Evolutionary conservation across 2,329 filamentous ascomycete genomes (phyloP), one percentile per base, ranked within the genome.

Genomic region (Cordyceps tenuipes): DNA sequence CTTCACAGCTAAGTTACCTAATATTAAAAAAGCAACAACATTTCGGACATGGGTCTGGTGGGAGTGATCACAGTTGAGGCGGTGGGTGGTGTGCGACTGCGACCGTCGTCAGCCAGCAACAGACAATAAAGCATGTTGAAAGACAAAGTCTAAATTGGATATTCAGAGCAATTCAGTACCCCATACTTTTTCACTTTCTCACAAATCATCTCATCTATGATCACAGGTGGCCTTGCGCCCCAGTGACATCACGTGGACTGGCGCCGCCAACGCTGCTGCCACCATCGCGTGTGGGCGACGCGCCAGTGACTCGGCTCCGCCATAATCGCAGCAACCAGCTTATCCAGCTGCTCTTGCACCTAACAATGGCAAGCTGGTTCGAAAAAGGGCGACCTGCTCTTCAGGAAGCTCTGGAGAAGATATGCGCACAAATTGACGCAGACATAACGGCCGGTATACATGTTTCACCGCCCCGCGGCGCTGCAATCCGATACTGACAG

Each of bases 331-430:
- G 29, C 57, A 62, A 48, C 34, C 43, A 23, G 23, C 21, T 29
- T 23, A 9, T 60, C 47, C 12, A n/a, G 21, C 57, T 47, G 36
- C 43, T 26, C 41, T 19, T 17, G 51, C 19, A 56, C 26, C 34
- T 15, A 26, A 59, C 61, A 46, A 77, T 78, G 75, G 67, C 73
- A 43, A 72, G 67, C 61, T 77, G 75, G 73, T 72, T 76, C 49
- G 64, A 66, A 44, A 68, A 66, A 41, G 75, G 76, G 29, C 73
- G 76, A 10, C 68, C 73, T 51, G 70, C 73, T 29, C 65, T 80
- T 15, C 67, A 76, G 19, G 69, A 74, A 62, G 76, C 75, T 36
- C 64, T 80, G 8, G 66, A 66, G n/a, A 64, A 68, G 36, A 72
- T 73, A 9, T 77, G 76, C 61, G 69, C 74, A 61, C 66, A 71